Percentiles rank a stretch among this genome's conserved stretches.
Evolutionary conservation across 73 alveolate species (phyloP).

Genomic region (Paramecium tetraurelia): DNA sequence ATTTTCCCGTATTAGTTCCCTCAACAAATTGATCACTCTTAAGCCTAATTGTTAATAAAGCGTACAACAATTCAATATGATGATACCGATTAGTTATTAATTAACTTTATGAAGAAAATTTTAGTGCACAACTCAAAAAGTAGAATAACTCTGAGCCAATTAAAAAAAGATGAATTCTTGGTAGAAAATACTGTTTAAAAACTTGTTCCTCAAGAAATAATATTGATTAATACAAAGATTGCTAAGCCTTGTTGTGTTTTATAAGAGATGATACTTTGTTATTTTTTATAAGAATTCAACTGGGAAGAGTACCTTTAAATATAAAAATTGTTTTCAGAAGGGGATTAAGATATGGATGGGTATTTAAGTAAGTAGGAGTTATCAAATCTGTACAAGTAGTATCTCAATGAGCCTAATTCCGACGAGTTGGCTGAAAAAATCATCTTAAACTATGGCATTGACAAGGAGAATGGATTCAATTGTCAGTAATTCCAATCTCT

Average conservation of each 20-base stretch:
- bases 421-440: background rate
- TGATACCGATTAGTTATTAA: background rate
- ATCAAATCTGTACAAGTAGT: background rate
- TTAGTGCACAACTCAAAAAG: background rate
- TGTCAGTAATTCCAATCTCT: background rate
- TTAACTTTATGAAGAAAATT: background rate
- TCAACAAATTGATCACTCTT: background rate
- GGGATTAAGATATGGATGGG: constrained; percentile 1
- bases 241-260: background rate
- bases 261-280: background rate
- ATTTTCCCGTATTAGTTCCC: background rate
- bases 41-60: background rate
- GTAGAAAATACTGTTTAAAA: background rate
- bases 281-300: background rate
- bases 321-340: background rate
- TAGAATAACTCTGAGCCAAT: background rate
- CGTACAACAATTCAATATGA: background rate
- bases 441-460: background rate
- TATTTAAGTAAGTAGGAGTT: background rate
- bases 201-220: background rate
- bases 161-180: background rate
- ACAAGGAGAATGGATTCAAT: background rate
- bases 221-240: background rate
- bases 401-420: background rate
- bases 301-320: background rate